These are phyloP conservation scores for Neurospora crassa DNA, from an alignment of 2,329 filamentous ascomycete species.

Conservation along the genomic window DNA sequence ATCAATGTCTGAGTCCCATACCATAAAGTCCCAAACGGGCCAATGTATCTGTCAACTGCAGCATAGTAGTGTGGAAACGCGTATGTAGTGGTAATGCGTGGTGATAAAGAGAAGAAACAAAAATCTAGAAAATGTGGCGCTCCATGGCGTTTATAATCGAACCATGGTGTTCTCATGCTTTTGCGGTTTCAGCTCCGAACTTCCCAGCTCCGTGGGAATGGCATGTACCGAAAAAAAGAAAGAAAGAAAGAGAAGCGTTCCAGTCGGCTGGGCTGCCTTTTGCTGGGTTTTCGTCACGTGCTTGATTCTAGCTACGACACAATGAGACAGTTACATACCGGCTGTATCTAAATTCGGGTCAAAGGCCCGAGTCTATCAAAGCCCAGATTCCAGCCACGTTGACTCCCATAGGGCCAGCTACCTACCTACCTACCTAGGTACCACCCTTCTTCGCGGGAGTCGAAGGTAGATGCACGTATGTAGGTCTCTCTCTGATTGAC, in stretches of 20 bases:
- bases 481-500: not conserved
- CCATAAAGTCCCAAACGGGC: too few species aligned
- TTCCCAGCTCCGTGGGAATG: not conserved
- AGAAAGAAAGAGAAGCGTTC: not conserved
- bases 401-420: not conserved
- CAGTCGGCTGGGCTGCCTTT: not conserved
- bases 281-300: not conserved
- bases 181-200: not conserved
- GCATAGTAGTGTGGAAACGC: too few species aligned
- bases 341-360: not conserved
- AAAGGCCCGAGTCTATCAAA: not conserved
- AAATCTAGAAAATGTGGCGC: not conserved
- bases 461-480: not conserved
- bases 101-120: not conserved
- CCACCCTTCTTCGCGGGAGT: not conserved
- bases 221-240: not conserved
- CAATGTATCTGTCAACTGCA: too few species aligned
- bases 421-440: too few species aligned
- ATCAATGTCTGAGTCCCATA: not conserved
- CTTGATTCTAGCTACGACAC: not conserved
- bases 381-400: not conserved
- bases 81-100: too few species aligned
- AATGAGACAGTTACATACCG: not conserved
- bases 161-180: not conserved
- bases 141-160: not conserved